phyloP scores from a whole-genome alignment of 1,284 basidiomycete species.

The Fistulinella cinereoalba region DNA sequence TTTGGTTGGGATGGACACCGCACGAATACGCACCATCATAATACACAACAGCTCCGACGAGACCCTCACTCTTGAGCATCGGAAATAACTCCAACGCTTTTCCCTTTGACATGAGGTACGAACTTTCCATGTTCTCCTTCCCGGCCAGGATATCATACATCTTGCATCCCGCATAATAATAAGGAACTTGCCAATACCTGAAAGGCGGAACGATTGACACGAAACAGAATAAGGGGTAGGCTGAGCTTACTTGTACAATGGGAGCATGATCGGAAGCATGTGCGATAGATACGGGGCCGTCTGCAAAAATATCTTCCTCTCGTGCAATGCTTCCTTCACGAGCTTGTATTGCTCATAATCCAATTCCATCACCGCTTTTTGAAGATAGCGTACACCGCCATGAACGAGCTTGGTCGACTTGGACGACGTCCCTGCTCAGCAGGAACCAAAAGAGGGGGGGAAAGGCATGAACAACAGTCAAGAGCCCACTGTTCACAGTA shows the following conservation, averaged over 20 bases:
- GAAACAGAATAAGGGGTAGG: neutral
- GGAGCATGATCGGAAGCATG: constrained; percentile 94
- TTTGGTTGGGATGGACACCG: neutral
- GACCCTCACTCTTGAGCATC: constrained; percentile 91
- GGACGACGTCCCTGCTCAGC: constrained; percentile 85
- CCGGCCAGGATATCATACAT: constrained; percentile 96
- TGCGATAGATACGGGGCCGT: constrained; percentile 92
- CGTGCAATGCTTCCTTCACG: constrained; percentile 82
- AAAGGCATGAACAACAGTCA: too few relatives aligned
- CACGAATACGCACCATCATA: constrained; percentile 73
- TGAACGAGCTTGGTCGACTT: constrained; percentile 98
- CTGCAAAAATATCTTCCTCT: constrained; percentile 91
- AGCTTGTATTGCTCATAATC: constrained; percentile 91
- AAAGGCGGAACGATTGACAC: constrained; percentile 8
- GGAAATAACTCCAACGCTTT: constrained; percentile 95
- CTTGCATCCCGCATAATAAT: constrained; percentile 95
- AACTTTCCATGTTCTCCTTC: constrained; percentile 94
- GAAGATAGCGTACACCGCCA: constrained; percentile 95
- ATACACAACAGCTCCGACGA: constrained; percentile 94
- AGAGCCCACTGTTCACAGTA: neutral
- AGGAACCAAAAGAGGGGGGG: constrained; percentile 34
- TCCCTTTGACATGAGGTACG: constrained; percentile 92
- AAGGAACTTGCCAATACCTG: constrained; percentile 96
- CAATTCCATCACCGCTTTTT: constrained; percentile 94
- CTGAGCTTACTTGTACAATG: constrained; percentile 71